Conservation (phyloP, 1,284 basidiomycete genomes). For the Marasmius oreades region DNA sequence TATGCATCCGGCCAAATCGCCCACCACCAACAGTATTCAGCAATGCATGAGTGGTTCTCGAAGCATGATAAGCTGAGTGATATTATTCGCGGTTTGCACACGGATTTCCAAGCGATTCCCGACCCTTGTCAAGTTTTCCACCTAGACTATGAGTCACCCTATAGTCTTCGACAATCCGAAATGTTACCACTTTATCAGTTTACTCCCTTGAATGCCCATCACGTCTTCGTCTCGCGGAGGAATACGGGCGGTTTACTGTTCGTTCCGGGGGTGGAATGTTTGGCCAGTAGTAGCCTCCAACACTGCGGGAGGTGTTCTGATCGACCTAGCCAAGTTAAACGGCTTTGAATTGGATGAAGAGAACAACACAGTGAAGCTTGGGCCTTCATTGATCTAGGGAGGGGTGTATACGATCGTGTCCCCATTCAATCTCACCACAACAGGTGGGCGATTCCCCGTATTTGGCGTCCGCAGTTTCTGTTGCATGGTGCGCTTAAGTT, state of each 20-base stretch:
- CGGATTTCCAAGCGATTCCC: constrained; percentile 8
- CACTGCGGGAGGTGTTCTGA: constrained; percentile 17
- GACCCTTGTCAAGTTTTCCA: constrained; percentile 11
- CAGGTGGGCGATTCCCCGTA: constrained; percentile 30
- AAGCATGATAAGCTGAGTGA: neutral
- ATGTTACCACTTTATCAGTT: constrained; percentile 14
- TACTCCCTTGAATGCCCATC: constrained; percentile 7
- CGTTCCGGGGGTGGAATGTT: constrained; percentile 18
- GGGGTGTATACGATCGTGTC: constrained; percentile 29
- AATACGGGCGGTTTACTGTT: constrained; percentile 17
- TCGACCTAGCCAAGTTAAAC: constrained; percentile 29
- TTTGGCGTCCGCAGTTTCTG: constrained; percentile 33
- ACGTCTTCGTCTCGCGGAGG: constrained; percentile 11
- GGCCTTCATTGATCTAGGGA: constrained; percentile 31
- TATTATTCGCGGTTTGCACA: constrained; percentile 1
- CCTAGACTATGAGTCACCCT: constrained; percentile 11
- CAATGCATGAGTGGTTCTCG: neutral
- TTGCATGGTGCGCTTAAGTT: constrained; percentile 24
- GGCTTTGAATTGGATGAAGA: constrained; percentile 21
- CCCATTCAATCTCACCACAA: constrained; percentile 25
- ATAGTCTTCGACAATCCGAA: constrained; percentile 12
- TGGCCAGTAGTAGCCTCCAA: constrained; percentile 12
- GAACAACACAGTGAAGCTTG: constrained; percentile 24
- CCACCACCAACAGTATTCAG: neutral
- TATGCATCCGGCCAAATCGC: neutral